These are phyloP conservation scores for Prosopis cineraria DNA, from an alignment of 306 rosid genomes.

Conservation along the genomic window DNA sequence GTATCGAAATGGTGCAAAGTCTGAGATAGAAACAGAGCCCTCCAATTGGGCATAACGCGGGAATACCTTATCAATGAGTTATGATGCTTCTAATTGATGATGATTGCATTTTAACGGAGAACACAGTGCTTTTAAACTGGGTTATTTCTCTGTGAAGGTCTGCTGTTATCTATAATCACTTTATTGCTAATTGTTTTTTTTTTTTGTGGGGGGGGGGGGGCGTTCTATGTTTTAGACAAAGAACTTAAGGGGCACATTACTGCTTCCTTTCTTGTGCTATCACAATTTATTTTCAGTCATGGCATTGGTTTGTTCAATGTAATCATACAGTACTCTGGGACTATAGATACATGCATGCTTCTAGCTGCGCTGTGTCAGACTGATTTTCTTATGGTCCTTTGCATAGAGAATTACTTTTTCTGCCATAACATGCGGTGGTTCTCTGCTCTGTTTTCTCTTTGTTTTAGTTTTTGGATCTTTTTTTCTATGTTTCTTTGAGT, in stretches of 20 bases:
- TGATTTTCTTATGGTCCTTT: conserved; percentile 19
- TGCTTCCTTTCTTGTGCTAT: not conserved
- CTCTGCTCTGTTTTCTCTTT: conserved; percentile 26
- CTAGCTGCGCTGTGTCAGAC: not conserved
- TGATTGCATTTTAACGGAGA: not conserved
- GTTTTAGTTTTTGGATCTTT: not conserved
- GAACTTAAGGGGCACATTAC: not conserved
- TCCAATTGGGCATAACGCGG: too few species aligned
- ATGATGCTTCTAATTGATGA: not conserved
- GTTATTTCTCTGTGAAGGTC: not conserved
- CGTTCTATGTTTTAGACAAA: not conserved
- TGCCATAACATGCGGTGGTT: conserved; percentile 18
- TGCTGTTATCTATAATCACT: not conserved
- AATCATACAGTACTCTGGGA: not conserved
- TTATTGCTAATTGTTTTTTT: not conserved
- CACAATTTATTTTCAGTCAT: not conserved
- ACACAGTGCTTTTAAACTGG: not conserved
- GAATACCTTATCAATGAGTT: too few species aligned
- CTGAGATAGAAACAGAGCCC: too few species aligned
- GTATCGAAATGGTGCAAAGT: too few species aligned
- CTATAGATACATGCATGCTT: conserved; percentile 6
- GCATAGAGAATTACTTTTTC: conserved; percentile 32
- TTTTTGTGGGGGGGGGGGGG: not conserved
- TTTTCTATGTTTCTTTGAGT: conserved; percentile 5
- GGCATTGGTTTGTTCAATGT: conserved; percentile 21